Evolutionary conservation across 208 protist genomes (phyloP), one percentile per base, ranked within the genome.

Genomic region (Leishmania amazonensis): DNA sequence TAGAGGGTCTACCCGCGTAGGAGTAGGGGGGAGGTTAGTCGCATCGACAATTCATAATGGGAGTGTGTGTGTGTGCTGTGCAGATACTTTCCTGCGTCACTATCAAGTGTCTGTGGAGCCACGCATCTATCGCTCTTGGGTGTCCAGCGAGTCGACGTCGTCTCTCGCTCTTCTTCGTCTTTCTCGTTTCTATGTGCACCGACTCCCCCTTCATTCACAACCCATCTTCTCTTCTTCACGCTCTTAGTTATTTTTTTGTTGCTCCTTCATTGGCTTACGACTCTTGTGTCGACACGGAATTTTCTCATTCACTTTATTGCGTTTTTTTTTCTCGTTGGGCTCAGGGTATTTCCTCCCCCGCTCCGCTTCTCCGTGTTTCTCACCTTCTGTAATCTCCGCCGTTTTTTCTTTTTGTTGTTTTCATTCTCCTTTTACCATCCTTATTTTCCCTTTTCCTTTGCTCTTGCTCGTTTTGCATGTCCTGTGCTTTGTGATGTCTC

Each of bases 391-490:
- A n/a, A n/a, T 31, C 0, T 31, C 24, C 5, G 57, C 58, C 70
- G 2, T 81, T 78, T 51, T 72, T 49, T 70, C 38, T 81, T n/a
- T 19, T 75, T 17, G 0, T 11, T 72, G 2, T 15, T 62, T 21
- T 1, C 53, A 2, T 40, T 62, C 17, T 2, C 15, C 11, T 21
- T 75, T 75, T 5, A 5, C 64, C 45, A 60, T 45, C 11, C 8
- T 13, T 57, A 42, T 73, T 76, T 78, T 71, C 42, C 67, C 65
- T 57, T 54, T 71, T 35, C 15, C 4, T 71, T 65, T 28, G 58
- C 53, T 2, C 15, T 75, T 75, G 13, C 51, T 53, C 40, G 2
- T 24, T 5, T 35, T 31, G 38, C 19, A 15, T 54, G 42, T 47
- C 19, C 53, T 13, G 11, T 28, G 31, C 31, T 11, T 75, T 45